Evolutionary conservation across 306 rosid species (phyloP).

Genomic region (Vicia faba): DNA sequence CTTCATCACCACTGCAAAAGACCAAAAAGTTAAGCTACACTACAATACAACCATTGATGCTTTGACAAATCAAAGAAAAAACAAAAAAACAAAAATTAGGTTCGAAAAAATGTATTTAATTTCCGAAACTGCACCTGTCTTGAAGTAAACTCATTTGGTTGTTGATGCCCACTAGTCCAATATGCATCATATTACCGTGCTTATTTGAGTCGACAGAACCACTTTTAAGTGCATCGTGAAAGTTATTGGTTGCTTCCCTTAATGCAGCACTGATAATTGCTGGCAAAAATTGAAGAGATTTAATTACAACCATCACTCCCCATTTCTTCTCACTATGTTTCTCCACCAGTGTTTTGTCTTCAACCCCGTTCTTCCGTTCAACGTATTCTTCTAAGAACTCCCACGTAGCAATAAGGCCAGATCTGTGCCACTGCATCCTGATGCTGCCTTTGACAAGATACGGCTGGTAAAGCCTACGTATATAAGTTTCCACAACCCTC

Average conservation of each 20-base stretch:
- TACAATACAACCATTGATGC: constrained; percentile 5
- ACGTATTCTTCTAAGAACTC: constrained; percentile 80
- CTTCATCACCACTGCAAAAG: constrained; percentile 91
- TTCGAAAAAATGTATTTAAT: constrained; percentile 29
- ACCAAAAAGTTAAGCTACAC: constrained; percentile 27
- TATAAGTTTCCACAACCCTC: constrained; percentile 90
- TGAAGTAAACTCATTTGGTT: constrained; percentile 98
- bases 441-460: constrained; percentile 96
- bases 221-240: constrained; percentile 50
- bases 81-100: neutral
- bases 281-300: constrained; percentile 89
- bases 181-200: constrained; percentile 92
- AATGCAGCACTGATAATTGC: constrained; percentile 74
- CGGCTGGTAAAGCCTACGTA: constrained; percentile 97
- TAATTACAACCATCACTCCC: constrained; percentile 92
- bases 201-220: constrained; percentile 51
- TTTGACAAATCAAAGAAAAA: neutral
- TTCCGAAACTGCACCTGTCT: constrained; percentile 66
- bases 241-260: constrained; percentile 69
- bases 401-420: constrained; percentile 95
- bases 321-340: constrained; percentile 78
- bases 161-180: constrained; percentile 88
- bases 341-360: constrained; percentile 52
- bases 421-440: constrained; percentile 99
- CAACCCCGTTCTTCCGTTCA: constrained; percentile 60